phyloP scores from a whole-genome alignment of 805 yeast genomes.

The Saturnispora gosingensis region DNA sequence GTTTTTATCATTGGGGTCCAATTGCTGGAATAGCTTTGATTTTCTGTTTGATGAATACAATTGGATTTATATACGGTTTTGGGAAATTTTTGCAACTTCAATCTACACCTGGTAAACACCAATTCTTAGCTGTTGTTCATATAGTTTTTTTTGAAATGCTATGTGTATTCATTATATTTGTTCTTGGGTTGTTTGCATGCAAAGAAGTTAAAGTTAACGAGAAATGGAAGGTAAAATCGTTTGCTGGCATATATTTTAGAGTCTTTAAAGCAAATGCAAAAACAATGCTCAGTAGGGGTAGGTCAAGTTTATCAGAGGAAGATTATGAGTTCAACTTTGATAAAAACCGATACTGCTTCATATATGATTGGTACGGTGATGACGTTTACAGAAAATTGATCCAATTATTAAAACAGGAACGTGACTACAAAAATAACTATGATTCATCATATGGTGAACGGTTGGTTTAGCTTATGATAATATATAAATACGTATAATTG shows the following conservation, averaged over 20 bases:
- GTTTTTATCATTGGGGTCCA: not conserved
- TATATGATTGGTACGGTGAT: slow-evolving; percentile 18
- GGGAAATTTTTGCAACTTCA: not conserved
- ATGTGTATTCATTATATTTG: slow-evolving; percentile 5
- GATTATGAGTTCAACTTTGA: not conserved
- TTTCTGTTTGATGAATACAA: not conserved
- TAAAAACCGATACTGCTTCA: slow-evolving; percentile 5
- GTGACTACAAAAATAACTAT: not conserved
- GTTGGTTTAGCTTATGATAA: not conserved
- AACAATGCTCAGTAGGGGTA: not conserved
- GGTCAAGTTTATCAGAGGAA: not conserved
- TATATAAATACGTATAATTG: not conserved
- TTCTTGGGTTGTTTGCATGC: slow-evolving; percentile 10
- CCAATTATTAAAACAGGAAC: not conserved
- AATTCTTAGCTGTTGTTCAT: not conserved
- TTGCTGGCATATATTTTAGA: slow-evolving; percentile 9
- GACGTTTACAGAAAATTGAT: slow-evolving; percentile 10
- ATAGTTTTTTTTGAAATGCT: slow-evolving; percentile 4
- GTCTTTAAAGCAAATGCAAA: not conserved
- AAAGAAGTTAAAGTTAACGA: slow-evolving; percentile 12
- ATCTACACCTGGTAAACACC: not conserved
- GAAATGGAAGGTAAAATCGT: slow-evolving; percentile 7
- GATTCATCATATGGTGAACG: not conserved
- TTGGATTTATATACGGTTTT: not conserved
- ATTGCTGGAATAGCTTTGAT: not conserved